Base-by-base conservation (phyloP, 768 basidiomycete species). In the Kwoniella pini region DNA sequence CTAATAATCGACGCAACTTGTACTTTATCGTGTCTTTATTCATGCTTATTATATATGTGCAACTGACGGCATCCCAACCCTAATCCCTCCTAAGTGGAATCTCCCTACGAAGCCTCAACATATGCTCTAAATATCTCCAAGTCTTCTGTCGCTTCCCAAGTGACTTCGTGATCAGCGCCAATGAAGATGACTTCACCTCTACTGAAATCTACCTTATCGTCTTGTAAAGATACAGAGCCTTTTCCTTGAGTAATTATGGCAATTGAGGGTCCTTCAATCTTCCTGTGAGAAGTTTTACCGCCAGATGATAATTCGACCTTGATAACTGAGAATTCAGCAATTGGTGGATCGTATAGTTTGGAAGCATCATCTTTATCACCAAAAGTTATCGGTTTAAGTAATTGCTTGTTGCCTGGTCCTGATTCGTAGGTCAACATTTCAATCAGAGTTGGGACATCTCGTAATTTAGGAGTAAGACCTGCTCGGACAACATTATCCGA, bases 401-500 rank as follows among this genome's bases (percentile, higher is more conserved):
- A 78, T 72, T 96, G 92, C 49, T 84, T 84, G 7, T 83, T 80
- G 11, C 88, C 84, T 13, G 84, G 82, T 1, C 86, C 85, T 9
- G 91, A 83, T 49, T 80, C 82, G 78, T 98, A 99, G 9, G 93
- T 97, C 60, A 98, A 84, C 64, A 89, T 88, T 3, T 85, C 82
- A 60, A 96, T 83, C 42, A 99, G 86, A 65, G 95, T 97, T 10
- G 87, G 86, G 33, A 99, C 87, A 77, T 99, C 96, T 54, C 96
- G 87, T 30, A 91, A 84, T 80, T 99, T 99, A 1, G 96, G 95
- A 0, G 96, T 99, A 39, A 99, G 86, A 13, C 96, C 96, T 6
- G 96, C 96, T 30, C 96, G 90, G 65, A 99, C 94, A 78, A 99
- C 96, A 77, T 98, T 98, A 81, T 99, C 96, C 60, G 75, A 62